These are phyloP conservation scores for Phytopythium cucurbitacearum DNA, from an alignment of 352 stramenopile genomes.

Conservation along the genomic window DNA sequence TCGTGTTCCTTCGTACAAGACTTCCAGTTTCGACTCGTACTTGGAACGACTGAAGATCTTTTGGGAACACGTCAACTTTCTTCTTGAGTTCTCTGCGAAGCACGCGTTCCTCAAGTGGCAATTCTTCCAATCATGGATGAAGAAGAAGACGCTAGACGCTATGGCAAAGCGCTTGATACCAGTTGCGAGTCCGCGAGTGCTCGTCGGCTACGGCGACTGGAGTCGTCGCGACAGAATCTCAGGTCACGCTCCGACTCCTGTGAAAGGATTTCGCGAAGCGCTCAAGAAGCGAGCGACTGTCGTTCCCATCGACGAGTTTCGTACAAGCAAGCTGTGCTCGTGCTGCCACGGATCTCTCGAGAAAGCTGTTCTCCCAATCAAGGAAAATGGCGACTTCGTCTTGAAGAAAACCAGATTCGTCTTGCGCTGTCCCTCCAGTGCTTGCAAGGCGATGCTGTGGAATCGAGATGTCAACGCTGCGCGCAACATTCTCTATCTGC, in stretches of 20 bases:
- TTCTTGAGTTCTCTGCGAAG: background rate
- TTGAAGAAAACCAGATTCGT: background rate
- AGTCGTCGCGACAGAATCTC: background rate
- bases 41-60: background rate
- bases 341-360: background rate
- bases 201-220: background rate
- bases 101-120: conserved; percentile 4
- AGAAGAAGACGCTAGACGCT: background rate
- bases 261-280: background rate
- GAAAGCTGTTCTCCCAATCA: background rate
- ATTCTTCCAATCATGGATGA: background rate
- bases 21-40: conserved; percentile 1
- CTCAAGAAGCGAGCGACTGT: background rate
- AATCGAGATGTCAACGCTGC: background rate
- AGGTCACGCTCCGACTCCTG: background rate
- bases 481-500: background rate
- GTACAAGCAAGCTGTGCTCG: background rate
- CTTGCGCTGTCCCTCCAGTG: background rate
- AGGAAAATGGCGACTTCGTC: background rate
- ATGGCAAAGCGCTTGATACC: background rate
- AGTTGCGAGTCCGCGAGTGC: background rate
- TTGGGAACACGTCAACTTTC: conserved; percentile 2
- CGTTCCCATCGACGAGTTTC: background rate
- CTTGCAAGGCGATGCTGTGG: background rate
- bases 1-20: background rate